A percentile compares a stretch with the other conserved stretches of the same genome.
Evolutionary conservation across 2,329 filamentous ascomycete genomes (phyloP).

Genomic region (Didymosphaeria variabile): DNA sequence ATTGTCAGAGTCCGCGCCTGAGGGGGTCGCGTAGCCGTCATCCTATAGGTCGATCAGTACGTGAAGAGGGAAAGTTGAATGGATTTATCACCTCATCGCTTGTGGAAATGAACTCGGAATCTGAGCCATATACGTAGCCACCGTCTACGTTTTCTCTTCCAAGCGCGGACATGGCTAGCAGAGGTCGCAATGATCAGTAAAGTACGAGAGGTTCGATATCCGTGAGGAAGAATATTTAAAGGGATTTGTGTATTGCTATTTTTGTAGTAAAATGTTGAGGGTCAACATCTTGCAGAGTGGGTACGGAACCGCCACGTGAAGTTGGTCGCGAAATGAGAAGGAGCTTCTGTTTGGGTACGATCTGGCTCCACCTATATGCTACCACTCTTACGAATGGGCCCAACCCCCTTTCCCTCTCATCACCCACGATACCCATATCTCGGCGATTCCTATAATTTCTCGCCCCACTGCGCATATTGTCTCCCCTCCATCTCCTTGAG

Average conservation of each 20-base stretch:
- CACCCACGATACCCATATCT: neutral
- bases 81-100: neutral
- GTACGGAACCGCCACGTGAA: neutral
- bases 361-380: neutral
- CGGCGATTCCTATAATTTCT: neutral
- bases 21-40: neutral
- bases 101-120: neutral
- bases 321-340: neutral
- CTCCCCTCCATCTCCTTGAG: constrained; percentile 21
- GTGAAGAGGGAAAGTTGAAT: neutral
- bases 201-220: neutral
- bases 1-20: neutral
- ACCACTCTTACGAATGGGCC: neutral
- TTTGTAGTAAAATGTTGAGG: neutral
- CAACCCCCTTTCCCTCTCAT: neutral
- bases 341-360: neutral
- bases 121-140: neutral
- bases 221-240: neutral
- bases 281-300: neutral
- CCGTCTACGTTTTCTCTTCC: neutral
- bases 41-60: neutral
- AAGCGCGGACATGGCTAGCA: neutral
- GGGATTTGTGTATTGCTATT: neutral
- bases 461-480: neutral
- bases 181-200: neutral